phyloP scores from a whole-genome alignment of 345 rosid species.

The Crucihimalaya himalaica region DNA sequence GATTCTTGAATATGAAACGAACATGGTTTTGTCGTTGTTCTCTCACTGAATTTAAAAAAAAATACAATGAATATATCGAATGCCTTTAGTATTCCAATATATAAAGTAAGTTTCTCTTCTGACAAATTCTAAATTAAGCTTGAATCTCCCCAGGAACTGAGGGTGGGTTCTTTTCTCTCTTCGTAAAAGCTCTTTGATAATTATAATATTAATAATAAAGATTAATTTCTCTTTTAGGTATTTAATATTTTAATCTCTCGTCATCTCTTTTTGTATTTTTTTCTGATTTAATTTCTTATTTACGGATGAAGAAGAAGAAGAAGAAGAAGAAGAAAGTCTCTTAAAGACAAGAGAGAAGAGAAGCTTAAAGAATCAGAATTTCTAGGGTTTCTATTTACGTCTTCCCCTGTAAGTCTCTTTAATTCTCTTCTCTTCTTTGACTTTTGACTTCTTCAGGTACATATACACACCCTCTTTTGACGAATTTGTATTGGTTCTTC shows the following conservation, averaged over 20 bases:
- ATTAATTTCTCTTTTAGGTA: constrained; percentile 14
- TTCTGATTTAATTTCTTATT: constrained; percentile 32
- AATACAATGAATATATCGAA: background rate
- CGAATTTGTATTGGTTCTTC: background rate
- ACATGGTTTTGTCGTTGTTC: constrained; percentile 38
- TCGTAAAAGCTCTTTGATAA: constrained; percentile 3
- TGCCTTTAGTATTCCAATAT: constrained; percentile 25
- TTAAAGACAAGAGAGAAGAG: constrained; percentile 6
- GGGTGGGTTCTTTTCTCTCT: constrained; percentile 30
- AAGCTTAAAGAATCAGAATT: background rate
- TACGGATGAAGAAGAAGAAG: constrained; percentile 41
- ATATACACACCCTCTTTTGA: background rate
- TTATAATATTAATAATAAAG: background rate
- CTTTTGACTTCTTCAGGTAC: constrained; percentile 24
- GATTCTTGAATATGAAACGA: constrained; percentile 12
- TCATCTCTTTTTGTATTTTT: constrained; percentile 42
- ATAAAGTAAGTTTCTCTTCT: background rate
- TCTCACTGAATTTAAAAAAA: constrained; percentile 1
- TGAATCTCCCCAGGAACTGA: constrained; percentile 35
- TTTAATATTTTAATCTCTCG: constrained; percentile 28
- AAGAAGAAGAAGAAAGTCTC: too few species aligned
- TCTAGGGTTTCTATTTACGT: constrained; percentile 26
- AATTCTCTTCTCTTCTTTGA: constrained; percentile 22
- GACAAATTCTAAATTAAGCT: constrained; percentile 23
- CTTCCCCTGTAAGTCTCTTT: constrained; percentile 40